Conservation (phyloP, 805 yeast genomes). For the Candida maesae region DNA sequence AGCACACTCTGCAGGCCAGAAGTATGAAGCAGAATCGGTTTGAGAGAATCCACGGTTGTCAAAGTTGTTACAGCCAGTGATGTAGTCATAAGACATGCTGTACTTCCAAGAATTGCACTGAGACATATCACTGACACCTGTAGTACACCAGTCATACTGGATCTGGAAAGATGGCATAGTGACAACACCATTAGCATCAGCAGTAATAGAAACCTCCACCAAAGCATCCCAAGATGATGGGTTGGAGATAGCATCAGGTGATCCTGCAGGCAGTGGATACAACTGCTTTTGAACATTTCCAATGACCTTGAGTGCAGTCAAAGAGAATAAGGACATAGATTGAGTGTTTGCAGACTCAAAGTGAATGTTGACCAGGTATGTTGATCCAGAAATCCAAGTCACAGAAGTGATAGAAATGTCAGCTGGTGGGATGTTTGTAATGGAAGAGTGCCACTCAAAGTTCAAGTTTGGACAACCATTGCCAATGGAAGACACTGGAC, state of each 20-base stretch:
- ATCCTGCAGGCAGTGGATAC: conserved; percentile 11
- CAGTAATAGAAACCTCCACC: conserved; percentile 3
- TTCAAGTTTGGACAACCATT: conserved; percentile 12
- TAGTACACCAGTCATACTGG: conserved; percentile 26
- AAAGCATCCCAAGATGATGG: conserved; percentile 14
- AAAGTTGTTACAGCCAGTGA: conserved; percentile 20
- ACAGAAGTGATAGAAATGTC: conserved; percentile 13
- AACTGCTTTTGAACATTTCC: conserved; percentile 14
- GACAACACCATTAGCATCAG: conserved; percentile 7
- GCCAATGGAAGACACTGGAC: neutral
- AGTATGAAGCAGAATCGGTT: neutral
- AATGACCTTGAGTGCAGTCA: conserved; percentile 19
- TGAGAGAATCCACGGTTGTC: conserved; percentile 1
- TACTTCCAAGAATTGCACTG: conserved; percentile 22
- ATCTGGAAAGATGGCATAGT: conserved; percentile 18
- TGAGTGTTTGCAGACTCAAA: conserved; percentile 2
- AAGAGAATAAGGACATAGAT: neutral
- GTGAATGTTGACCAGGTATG: conserved; percentile 17
- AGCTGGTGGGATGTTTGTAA: conserved; percentile 15
- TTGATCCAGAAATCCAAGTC: conserved; percentile 10
- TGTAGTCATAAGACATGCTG: conserved; percentile 22
- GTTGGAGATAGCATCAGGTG: conserved; percentile 4
- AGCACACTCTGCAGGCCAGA: neutral
- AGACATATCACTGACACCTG: conserved; percentile 21
- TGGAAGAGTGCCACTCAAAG: conserved; percentile 12